Evolutionary conservation across 495 filamentous ascomycete species (phyloP), one percentile per base, ranked within the genome.

Genomic region (Aspergillus nidulans): DNA sequence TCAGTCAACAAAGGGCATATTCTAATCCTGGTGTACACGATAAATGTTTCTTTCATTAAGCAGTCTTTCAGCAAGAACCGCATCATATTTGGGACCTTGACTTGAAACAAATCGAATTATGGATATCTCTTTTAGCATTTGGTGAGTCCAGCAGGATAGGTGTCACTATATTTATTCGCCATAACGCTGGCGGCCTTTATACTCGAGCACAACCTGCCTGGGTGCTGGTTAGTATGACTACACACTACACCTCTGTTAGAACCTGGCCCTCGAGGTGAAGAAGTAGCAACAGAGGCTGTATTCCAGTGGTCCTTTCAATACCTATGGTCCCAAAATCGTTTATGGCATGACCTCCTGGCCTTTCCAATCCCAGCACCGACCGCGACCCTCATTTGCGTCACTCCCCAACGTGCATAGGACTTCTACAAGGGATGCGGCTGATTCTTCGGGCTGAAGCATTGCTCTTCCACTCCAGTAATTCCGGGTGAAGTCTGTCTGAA

Each of bases 341-440:
- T 64, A 89, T 20, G 88, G 86, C 39, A 70, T 53, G 15, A 95
- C 73, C 64, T 90, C 87, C 53, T 84, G 72, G 3, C 86, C 87
- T 59, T 83, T 83, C 82, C 84, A 91, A 75, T 91, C 87, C 86
- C 86, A 92, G 64, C 81, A 89, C 59, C 73, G 70, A 3, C 89
- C 88, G 58, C 88, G 78, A 36, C 81, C 77, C 15, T 74, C 72
- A 26, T 77, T 43, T 10, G 60, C 61, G 1, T 56, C 67, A 9
- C 65, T 21, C 2, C 48, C 21, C 28, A 63, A 51, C 1, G 21
- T 3, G 20, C 56, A 63, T 13, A 63, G n/a, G 19, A 90, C 76
- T 18, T 80, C 64, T 49, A 84, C 57, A 70, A 94, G 69, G 52
- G 71, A 73, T 63, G 76, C 75, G 2, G 80, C 88, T 5, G 85